These are phyloP conservation scores for Bassia scoparia DNA, from an alignment of 148 eudicot genomes.

Conservation along the genomic window DNA sequence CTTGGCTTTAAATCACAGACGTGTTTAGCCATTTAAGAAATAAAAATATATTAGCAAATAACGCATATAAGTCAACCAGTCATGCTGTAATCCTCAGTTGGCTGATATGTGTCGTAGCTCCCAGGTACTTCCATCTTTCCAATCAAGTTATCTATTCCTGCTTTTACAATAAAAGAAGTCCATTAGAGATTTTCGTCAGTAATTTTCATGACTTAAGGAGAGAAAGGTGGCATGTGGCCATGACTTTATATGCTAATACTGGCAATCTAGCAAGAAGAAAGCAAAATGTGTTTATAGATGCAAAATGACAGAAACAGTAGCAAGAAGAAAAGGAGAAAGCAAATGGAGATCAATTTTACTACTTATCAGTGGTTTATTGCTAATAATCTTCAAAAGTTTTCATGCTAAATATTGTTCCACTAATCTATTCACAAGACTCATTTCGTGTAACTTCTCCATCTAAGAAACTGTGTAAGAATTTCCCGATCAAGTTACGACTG, in stretches of 20 bases:
- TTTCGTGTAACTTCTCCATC: not conserved
- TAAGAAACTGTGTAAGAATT: not conserved
- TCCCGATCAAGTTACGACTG: not conserved
- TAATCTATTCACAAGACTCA: not conserved
- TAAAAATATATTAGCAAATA: not conserved
- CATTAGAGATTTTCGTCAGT: not conserved
- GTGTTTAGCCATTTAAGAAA: constrained; percentile 10
- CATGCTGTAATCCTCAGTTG: constrained; percentile 60
- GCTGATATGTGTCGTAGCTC: constrained; percentile 43
- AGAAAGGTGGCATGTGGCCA: not conserved
- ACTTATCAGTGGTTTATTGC: too few relatives aligned
- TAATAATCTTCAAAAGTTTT: not conserved
- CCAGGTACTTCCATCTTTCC: constrained; percentile 65
- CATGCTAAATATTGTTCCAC: not conserved
- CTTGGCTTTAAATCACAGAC: constrained; percentile 34
- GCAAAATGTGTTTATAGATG: too few relatives aligned
- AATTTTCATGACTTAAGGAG: not conserved
- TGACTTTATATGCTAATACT: not conserved
- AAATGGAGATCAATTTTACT: not conserved
- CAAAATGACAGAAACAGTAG: not conserved
- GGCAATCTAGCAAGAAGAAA: too few relatives aligned
- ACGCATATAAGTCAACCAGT: constrained; percentile 34
- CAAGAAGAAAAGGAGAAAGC: not conserved
- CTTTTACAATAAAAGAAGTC: constrained; percentile 8
- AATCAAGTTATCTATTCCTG: constrained; percentile 67